phyloP scores from a whole-genome alignment of 2,329 filamentous ascomycete species.

The Penicillium glabrum region DNA sequence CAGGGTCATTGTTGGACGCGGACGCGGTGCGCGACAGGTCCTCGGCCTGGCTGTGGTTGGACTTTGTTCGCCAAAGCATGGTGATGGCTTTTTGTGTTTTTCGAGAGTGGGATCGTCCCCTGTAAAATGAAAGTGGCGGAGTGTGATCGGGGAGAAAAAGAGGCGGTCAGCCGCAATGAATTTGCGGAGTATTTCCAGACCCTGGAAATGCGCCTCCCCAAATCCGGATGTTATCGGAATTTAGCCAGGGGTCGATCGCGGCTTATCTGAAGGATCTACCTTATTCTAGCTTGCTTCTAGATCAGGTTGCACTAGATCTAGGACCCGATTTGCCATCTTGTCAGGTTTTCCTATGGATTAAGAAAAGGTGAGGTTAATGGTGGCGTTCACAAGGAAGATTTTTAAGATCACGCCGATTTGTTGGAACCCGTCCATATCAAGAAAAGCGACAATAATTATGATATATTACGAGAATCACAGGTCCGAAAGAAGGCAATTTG shows the following conservation, averaged over 20 bases:
- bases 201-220: not conserved
- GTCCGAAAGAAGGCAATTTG: not conserved
- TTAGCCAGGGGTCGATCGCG: not conserved
- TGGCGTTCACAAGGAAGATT: not conserved
- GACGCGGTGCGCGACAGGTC: conserved; percentile 27
- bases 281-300: not conserved
- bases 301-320: not conserved
- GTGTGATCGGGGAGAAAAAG: conserved; percentile 2
- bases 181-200: not conserved
- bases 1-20: conserved; percentile 35
- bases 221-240: not conserved
- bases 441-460: not conserved
- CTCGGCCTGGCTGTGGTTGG: conserved; percentile 28
- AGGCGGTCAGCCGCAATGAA: conserved; percentile 9
- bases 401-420: not conserved
- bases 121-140: conserved; percentile 2
- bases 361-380: not conserved
- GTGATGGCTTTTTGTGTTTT: not conserved
- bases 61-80: conserved; percentile 35
- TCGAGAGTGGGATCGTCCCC: not conserved
- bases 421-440: not conserved
- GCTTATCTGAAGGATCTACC: not conserved
- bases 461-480: no score
- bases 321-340: not conserved
- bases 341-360: no score